These are phyloP conservation scores for Lophiostoma macrostomum DNA, from an alignment of 495 filamentous ascomycete species.

Conservation along the genomic window DNA sequence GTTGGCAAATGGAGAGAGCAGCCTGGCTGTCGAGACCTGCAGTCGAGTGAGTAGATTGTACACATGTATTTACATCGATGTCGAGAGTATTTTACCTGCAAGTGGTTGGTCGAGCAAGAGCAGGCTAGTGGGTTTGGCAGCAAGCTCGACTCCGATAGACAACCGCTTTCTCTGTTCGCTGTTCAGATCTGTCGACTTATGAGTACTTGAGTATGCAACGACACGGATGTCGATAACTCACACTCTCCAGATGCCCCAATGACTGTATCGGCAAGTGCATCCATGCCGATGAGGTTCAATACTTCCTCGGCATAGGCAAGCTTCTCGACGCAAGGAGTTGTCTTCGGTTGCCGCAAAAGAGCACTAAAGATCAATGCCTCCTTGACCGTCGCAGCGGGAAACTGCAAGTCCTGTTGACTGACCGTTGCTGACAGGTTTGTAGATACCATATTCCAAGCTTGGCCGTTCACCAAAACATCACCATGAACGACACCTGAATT, in stretches of 20 bases:
- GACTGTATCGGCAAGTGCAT: background rate
- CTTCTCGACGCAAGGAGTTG: background rate
- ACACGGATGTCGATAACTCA: background rate
- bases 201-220: background rate
- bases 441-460: background rate
- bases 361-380: constrained; percentile 3
- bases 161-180: constrained; percentile 4
- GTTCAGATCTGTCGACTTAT: constrained; percentile 1
- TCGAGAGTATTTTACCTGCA: background rate
- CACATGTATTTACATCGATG: background rate
- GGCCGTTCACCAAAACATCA: background rate
- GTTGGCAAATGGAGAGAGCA: background rate
- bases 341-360: background rate
- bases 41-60: background rate
- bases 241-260: background rate
- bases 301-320: constrained; percentile 1
- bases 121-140: background rate
- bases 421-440: background rate
- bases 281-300: background rate
- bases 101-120: background rate
- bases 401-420: background rate
- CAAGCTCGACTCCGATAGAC: constrained; percentile 3
- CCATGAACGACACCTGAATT: background rate
- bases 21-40: constrained; percentile 3
- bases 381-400: background rate